phyloP scores from a whole-genome alignment of 2,329 filamentous ascomycete species.

The Pseudogymnoascus sp. region DNA sequence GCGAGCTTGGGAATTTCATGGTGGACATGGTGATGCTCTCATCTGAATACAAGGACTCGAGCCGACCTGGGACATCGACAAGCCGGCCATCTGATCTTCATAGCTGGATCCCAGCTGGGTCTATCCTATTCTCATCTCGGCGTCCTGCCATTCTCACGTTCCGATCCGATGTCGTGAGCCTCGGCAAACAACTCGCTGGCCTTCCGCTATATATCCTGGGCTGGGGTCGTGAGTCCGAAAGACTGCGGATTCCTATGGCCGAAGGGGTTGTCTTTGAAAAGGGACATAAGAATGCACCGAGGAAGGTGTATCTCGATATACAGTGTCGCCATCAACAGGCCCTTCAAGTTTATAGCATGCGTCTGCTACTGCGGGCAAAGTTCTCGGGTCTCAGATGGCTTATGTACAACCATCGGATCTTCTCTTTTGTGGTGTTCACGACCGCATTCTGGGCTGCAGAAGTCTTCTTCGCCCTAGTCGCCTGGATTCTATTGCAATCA shows the following conservation, averaged over 20 bases:
- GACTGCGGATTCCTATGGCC: constrained; percentile 59
- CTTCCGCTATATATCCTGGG: constrained; percentile 63
- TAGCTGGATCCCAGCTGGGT: constrained; percentile 20
- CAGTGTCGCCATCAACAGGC: constrained; percentile 35
- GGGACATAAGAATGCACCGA: constrained; percentile 36
- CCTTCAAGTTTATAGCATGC: constrained; percentile 68
- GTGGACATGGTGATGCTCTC: constrained; percentile 64
- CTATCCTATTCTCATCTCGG: constrained; percentile 53
- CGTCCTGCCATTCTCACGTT: constrained; percentile 76
- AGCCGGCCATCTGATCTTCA: constrained; percentile 20
- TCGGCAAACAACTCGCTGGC: constrained; percentile 50
- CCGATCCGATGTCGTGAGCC: constrained; percentile 57
- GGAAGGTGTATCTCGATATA: constrained; percentile 38
- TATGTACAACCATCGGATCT: constrained; percentile 75
- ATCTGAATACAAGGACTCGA: constrained; percentile 29
- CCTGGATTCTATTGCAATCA: constrained; percentile 46
- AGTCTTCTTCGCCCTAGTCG: constrained; percentile 54
- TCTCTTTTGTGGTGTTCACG: constrained; percentile 61
- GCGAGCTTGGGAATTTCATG: constrained; percentile 88
- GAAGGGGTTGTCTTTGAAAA: constrained; percentile 58
- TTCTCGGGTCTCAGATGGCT: constrained; percentile 71
- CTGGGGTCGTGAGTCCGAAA: constrained; percentile 53
- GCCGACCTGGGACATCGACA: constrained; percentile 13
- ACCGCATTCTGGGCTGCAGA: constrained; percentile 69
- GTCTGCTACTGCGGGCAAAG: constrained; percentile 61